Evolutionary conservation across 306 rosid species (phyloP).

Genomic region (Dalbergia cultrata): DNA sequence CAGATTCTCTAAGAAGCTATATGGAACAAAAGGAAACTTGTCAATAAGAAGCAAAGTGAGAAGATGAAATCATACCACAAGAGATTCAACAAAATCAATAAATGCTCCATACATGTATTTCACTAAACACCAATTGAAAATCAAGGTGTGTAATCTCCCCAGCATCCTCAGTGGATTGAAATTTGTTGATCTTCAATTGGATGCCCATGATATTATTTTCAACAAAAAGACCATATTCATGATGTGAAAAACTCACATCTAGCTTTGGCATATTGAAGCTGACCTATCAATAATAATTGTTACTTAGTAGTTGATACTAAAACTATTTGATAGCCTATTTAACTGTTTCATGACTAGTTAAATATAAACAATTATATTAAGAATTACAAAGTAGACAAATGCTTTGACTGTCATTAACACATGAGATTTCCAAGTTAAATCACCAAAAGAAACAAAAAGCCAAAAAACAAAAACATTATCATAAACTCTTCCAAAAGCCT

Average conservation of each 20-base stretch:
- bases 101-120: constrained; percentile 80
- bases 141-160: constrained; percentile 90
- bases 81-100: constrained; percentile 41
- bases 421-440: constrained; percentile 24
- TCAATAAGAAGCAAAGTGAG: constrained; percentile 46
- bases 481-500: neutral
- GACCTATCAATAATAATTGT: constrained; percentile 61
- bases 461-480: constrained; percentile 3
- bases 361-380: constrained; percentile 4
- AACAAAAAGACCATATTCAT: constrained; percentile 65
- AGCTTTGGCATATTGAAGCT: constrained; percentile 79
- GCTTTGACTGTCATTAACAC: constrained; percentile 6
- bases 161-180: constrained; percentile 61
- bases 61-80: constrained; percentile 32
- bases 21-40: constrained; percentile 36
- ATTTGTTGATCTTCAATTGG: constrained; percentile 74
- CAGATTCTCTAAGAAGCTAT: constrained; percentile 88
- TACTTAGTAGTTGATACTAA: constrained; percentile 33
- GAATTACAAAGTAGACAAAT: neutral
- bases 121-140: constrained; percentile 78
- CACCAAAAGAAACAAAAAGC: constrained; percentile 15
- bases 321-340: constrained; percentile 20
- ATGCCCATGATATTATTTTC: constrained; percentile 83
- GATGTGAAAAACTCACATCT: constrained; percentile 73
- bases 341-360: neutral